Evolutionary conservation across 2,329 filamentous ascomycete species (phyloP), one percentile per base, ranked within the genome.

Genomic region (Colletotrichum nymphaeae): DNA sequence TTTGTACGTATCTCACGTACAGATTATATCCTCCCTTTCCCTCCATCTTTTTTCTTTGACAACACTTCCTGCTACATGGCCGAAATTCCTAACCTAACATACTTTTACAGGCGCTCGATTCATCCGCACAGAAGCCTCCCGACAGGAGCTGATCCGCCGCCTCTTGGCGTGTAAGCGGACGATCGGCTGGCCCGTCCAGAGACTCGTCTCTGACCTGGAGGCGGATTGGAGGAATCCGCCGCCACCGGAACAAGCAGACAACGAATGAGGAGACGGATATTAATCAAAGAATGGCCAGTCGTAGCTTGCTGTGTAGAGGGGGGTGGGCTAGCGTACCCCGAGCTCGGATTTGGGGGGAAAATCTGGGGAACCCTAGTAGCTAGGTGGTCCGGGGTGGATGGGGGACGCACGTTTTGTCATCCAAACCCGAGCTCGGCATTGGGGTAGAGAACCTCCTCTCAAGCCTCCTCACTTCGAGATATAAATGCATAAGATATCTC

Each of bases 131-230:
- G 74, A 79, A 16, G 62, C 76, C 5, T 74, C 79, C 2, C 79
- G 77, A 26, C 75, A 83, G 46, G 83, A 83, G 63, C 71, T 83
- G 1, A 67, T 79, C 6, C 77, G 81, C 1, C 79, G 79, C 30
- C 78, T 82, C 30, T 64, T 78, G 26, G 82, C 80, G 30, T 84
- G 79, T 59, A 80, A 79, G 74, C 79, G 77, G 5, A 75, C 74
- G 1, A 83, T 80, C 1, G 83, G 83, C 7, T 86, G 84, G 84
- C 83, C 84, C 0, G 80, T 84, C 5, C 75, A 82, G 53, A 77
- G 79, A 35, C 79, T 84, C 11, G 77, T 84, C 35, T 65, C 76
- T 5, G 76, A 77, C 57, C 74, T 85, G 6, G 64, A 81, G 71
- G 42, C 9, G 6, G 77, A 71, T 4, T 84, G 81, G 82, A 69